These are phyloP conservation scores for Populus pruinosa DNA, from an alignment of 345 rosid genomes.

Conservation along the genomic window DNA sequence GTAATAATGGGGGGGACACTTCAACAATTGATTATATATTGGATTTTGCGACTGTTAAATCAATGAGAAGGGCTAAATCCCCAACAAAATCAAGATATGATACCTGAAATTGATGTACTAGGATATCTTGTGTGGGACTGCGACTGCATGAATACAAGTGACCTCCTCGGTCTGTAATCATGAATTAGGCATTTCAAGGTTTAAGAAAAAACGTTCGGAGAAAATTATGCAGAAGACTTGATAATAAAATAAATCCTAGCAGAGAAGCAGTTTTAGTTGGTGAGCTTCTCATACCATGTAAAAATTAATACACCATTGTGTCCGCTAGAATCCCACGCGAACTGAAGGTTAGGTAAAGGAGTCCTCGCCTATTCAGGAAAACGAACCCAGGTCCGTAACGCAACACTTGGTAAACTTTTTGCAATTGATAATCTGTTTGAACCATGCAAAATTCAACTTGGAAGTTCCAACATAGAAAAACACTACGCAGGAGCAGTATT, in stretches of 20 bases:
- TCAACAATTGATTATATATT: neutral
- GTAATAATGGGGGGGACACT: neutral
- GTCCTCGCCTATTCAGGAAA: neutral
- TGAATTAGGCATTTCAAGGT: neutral
- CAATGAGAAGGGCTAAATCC: neutral
- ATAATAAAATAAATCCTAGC: neutral
- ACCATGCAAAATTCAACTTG: neutral
- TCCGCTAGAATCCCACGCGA: neutral
- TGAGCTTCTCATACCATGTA: neutral
- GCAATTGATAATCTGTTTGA: neutral
- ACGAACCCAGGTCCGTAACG: neutral
- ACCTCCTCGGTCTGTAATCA: neutral
- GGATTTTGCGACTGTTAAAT: neutral
- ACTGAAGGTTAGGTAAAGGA: neutral
- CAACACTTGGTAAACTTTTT: neutral
- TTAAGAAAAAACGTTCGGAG: neutral
- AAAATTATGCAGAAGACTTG: neutral
- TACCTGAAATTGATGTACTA: slow-evolving; percentile 2
- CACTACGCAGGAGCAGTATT: neutral
- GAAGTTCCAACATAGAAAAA: neutral
- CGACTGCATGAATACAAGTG: neutral
- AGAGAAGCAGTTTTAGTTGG: neutral
- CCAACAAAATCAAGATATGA: neutral
- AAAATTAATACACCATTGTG: neutral
- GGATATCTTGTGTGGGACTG: neutral